Evolutionary conservation across 2,329 filamentous ascomycete genomes (phyloP).

Genomic region (Pseudonectria buxi): DNA sequence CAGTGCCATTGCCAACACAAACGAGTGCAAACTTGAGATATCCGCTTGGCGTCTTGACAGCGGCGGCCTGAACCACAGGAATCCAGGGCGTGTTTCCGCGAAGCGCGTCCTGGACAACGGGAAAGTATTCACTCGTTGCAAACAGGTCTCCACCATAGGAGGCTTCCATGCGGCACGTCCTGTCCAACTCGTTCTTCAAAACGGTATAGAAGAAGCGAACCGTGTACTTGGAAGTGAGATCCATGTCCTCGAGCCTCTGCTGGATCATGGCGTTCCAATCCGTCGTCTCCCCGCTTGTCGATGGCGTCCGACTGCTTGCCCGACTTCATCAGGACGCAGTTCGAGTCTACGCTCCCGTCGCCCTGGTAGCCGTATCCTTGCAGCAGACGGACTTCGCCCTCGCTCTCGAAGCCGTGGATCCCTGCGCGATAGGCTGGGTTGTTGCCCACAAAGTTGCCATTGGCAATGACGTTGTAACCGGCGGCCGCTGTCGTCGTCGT

Average conservation of each 20-base stretch:
- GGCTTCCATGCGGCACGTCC: constrained; percentile 15
- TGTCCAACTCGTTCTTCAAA: constrained; percentile 7
- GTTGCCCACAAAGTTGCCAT: constrained; percentile 16
- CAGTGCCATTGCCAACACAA: constrained; percentile 12
- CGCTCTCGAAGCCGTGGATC: constrained; percentile 14
- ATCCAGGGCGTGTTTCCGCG: constrained; percentile 3
- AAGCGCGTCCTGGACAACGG: constrained; percentile 1
- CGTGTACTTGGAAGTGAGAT: constrained; percentile 11
- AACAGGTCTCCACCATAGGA: constrained; percentile 11
- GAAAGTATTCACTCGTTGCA: constrained; percentile 13
- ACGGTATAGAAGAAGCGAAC: constrained; percentile 17
- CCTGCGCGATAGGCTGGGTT: constrained; percentile 12
- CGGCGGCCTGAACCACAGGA: constrained; percentile 9
- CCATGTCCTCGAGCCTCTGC: constrained; percentile 11
- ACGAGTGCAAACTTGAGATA: constrained; percentile 13
- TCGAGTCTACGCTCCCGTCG: constrained; percentile 9
- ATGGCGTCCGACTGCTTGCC: not conserved
- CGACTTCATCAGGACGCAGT: constrained; percentile 11
- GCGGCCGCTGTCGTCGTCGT: constrained; percentile 8
- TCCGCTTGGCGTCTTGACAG: constrained; percentile 11
- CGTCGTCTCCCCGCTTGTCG: not conserved
- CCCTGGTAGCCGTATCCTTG: constrained; percentile 11
- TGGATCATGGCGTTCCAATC: constrained; percentile 10
- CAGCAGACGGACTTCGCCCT: constrained; percentile 8
- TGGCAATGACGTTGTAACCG: constrained; percentile 10